Evolutionary conservation across 2,329 filamentous ascomycete genomes (phyloP), one percentile per base, ranked within the genome.

Genomic region (Stachybotrys echinatus): DNA sequence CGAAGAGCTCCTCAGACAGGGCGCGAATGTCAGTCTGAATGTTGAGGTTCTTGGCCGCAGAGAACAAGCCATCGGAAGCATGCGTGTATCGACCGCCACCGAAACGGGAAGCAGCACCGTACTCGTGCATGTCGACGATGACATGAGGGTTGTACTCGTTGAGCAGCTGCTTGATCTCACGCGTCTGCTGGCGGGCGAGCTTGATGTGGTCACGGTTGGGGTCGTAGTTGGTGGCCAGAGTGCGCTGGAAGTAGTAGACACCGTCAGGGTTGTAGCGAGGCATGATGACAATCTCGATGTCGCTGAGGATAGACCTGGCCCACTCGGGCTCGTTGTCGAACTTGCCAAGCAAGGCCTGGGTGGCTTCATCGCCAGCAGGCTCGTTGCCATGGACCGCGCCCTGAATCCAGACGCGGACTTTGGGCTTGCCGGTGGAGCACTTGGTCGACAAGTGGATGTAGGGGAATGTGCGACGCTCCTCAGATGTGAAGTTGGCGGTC

Each of bases 261-360:
- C 65, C 65, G n/a, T 67, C 65, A 1, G 64, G 61, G 31, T 67
- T 67, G 21, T 67, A 67, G 0, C 65, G 56, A 0, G 63, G 65
- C 5, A 66, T 37, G 10, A 67, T 43, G 12, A 66, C 48, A 1
- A 67, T 58, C 5, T 67, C 65, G 1, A 64, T 49, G 2, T 62
- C 57, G 17, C 59, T 49, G 1, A 67, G 60, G 0, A 67, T 43
- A 2, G 53, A 57, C 0, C 51, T 23, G 0, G 65, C 63, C 65
- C 65, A 67, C 10, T 58, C 54, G 0, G 57, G 45, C 1, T 67
- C 54, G 22, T 53, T 56, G 18, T 65, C 56, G 10, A 67, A 59
- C 7, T 63, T 63, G 1, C 63, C 65, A 0, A 67, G 56, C 0
- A 67, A 56, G 0, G 65, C 64, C 2, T 65, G 50, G 0, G 65